These are phyloP conservation scores for Penicillium macrosclerotiorum DNA, from an alignment of 495 filamentous ascomycete species.

Conservation along the genomic window DNA sequence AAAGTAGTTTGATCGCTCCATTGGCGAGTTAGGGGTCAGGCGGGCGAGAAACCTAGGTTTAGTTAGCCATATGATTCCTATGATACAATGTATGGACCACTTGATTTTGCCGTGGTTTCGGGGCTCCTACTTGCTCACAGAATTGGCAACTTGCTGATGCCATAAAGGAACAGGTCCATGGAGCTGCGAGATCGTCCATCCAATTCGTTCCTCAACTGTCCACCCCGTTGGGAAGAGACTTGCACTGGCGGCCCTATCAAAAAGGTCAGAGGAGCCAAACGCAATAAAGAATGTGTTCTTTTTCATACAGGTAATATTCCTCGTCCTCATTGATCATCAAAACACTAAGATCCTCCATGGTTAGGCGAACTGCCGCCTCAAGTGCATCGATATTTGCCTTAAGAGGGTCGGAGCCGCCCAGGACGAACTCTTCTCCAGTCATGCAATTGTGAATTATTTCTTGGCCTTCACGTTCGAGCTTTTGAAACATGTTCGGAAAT, in stretches of 20 bases:
- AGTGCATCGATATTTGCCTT: conserved; percentile 42
- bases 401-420: conserved; percentile 27
- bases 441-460: conserved; percentile 45
- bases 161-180: conserved; percentile 53
- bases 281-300: conserved; percentile 1
- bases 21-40: conserved; percentile 42
- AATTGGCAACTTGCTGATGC: conserved; percentile 50
- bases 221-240: conserved; percentile 58
- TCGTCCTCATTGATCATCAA: conserved; percentile 48
- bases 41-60: conserved; percentile 45
- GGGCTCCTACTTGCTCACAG: conserved; percentile 55
- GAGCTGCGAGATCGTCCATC: conserved; percentile 51
- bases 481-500: conserved; percentile 48
- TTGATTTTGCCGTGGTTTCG: too few species aligned
- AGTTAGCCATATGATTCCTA: too few species aligned
- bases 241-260: conserved; percentile 50
- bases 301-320: conserved; percentile 53
- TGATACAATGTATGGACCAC: too few species aligned
- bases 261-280: not conserved
- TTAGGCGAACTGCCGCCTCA: conserved; percentile 54
- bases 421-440: conserved; percentile 46
- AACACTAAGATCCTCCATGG: conserved; percentile 59
- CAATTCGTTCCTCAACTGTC: conserved; percentile 54
- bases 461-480: conserved; percentile 25
- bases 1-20: conserved; percentile 57